Conservation (phyloP, 225 moss, liverwort and hornwort genomes). For the Polytrichum formosum region DNA sequence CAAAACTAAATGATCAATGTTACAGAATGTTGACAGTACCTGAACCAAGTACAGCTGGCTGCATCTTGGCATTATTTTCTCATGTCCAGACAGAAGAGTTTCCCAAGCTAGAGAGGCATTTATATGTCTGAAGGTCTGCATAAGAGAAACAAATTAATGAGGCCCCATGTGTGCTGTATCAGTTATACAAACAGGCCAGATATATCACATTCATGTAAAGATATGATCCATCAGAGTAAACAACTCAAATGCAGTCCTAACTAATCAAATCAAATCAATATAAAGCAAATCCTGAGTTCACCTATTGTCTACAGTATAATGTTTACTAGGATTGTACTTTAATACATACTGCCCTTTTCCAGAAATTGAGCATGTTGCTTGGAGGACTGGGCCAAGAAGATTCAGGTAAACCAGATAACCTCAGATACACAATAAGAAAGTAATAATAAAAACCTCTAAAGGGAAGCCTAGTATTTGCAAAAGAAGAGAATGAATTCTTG, state of each 20-base stretch:
- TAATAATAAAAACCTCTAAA: too few relatives aligned
- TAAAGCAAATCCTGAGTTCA: neutral
- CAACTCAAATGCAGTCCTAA: neutral
- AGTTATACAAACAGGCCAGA: neutral
- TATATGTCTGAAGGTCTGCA: constrained; percentile 38
- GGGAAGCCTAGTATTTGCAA: neutral
- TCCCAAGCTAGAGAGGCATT: constrained; percentile 55
- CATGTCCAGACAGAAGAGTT: constrained; percentile 34
- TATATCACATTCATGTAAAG: neutral
- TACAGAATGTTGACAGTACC: constrained; percentile 13
- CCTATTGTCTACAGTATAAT: too few relatives aligned
- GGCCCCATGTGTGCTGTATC: neutral
- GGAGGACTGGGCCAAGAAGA: too few relatives aligned
- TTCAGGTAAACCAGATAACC: too few relatives aligned
- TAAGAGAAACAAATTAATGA: neutral
- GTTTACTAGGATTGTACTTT: too few relatives aligned
- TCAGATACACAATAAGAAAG: too few relatives aligned
- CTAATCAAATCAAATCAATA: neutral
- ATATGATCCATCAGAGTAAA: neutral
- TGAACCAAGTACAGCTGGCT: constrained; percentile 25
- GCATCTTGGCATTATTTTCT: constrained; percentile 19
- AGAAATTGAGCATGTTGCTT: too few relatives aligned
- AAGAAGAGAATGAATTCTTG: neutral
- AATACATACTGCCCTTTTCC: too few relatives aligned
- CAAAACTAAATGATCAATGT: neutral